These are phyloP conservation scores for Penicillium glabrum DNA, from an alignment of 2,329 filamentous ascomycete species.

Conservation along the genomic window DNA sequence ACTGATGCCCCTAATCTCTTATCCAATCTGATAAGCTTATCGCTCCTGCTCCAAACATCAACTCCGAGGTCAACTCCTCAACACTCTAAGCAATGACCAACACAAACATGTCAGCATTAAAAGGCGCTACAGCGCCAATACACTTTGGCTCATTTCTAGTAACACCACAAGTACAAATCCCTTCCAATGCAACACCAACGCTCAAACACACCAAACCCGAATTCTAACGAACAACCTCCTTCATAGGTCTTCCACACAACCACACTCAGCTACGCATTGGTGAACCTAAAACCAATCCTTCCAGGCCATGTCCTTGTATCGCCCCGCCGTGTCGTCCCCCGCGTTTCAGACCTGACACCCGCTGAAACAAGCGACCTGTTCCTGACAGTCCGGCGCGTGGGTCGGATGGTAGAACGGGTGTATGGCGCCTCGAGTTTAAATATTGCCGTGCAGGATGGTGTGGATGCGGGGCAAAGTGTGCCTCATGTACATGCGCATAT, in stretches of 20 bases:
- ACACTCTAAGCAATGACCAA: neutral
- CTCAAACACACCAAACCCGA: neutral
- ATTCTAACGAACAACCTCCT: constrained; percentile 1
- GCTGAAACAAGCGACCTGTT: constrained; percentile 84
- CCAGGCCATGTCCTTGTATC: constrained; percentile 93
- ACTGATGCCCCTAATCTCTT: constrained; percentile 28
- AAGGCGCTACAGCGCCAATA: constrained; percentile 44
- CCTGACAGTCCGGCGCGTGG: constrained; percentile 77
- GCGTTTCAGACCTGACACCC: constrained; percentile 71
- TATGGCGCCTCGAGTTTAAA: constrained; percentile 76
- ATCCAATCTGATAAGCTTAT: constrained; percentile 11
- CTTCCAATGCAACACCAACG: neutral
- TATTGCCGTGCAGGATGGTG: constrained; percentile 91
- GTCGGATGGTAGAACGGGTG: constrained; percentile 68
- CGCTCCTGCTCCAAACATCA: constrained; percentile 26
- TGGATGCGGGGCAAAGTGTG: constrained; percentile 88
- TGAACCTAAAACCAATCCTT: constrained; percentile 92
- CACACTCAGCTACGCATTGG: constrained; percentile 76
- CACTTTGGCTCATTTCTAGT: constrained; percentile 77
- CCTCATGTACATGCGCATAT: constrained; percentile 91
- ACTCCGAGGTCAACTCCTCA: neutral
- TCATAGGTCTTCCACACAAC: constrained; percentile 82
- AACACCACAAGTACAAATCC: constrained; percentile 62
- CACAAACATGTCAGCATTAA: constrained; percentile 26
- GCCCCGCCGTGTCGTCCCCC: constrained; percentile 66